These are phyloP conservation scores for Hypoxylon subgilvum DNA, from an alignment of 495 filamentous ascomycete species.

Conservation along the genomic window DNA sequence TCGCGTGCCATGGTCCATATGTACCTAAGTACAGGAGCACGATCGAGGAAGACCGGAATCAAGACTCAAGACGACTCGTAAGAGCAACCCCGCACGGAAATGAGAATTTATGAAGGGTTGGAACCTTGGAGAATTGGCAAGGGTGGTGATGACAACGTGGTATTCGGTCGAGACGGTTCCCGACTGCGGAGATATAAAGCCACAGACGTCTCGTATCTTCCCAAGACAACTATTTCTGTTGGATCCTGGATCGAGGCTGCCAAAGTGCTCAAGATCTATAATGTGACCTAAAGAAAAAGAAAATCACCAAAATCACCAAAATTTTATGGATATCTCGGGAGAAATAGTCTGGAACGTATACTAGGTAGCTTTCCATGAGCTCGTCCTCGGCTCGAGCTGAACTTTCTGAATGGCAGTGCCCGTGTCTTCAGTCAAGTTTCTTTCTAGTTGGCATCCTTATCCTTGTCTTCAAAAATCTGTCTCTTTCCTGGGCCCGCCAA, in stretches of 20 bases:
- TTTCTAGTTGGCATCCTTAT: conserved; percentile 1
- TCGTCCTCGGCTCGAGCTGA: neutral
- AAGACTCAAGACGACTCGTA: neutral
- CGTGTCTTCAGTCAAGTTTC: conserved; percentile 11
- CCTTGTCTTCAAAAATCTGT: neutral
- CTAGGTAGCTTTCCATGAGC: neutral
- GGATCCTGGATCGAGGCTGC: no score
- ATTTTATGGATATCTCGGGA: no score
- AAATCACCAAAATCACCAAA: no score
- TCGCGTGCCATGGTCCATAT: neutral
- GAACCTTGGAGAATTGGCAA: conserved; percentile 16
- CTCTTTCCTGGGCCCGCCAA: no score
- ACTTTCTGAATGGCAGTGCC: neutral
- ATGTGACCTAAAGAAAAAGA: no score
- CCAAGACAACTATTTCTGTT: no score
- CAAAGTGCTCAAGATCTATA: no score
- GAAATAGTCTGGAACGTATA: no score
- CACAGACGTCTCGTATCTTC: no score
- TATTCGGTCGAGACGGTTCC: neutral
- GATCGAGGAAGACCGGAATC: conserved; percentile 24
- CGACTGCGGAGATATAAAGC: neutral
- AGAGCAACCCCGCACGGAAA: conserved; percentile 20
- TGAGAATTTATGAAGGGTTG: conserved; percentile 7
- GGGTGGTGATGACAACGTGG: no score
- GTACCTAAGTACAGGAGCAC: neutral